These are phyloP conservation scores for Phytophthora ramorum DNA, from an alignment of 352 stramenopile species.

Conservation along the genomic window DNA sequence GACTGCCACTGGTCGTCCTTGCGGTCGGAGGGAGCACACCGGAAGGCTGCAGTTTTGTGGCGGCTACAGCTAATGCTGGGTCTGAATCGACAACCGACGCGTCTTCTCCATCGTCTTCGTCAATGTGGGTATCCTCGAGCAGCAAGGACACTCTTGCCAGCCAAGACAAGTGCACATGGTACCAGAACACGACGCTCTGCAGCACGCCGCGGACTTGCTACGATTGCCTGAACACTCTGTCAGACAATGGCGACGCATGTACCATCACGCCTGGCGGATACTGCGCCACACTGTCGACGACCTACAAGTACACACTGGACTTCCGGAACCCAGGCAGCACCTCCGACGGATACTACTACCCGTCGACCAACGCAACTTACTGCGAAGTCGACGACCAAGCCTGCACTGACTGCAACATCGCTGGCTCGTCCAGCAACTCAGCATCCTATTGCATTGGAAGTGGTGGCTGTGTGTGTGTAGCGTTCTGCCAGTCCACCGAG, in stretches of 20 bases:
- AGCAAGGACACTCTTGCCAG: conserved; percentile 30
- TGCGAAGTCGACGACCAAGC: conserved; percentile 40
- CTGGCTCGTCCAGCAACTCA: conserved; percentile 14
- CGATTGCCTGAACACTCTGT: conserved; percentile 43
- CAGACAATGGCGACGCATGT: conserved; percentile 36
- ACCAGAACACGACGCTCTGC: conserved; percentile 36
- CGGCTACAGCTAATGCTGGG: conserved; percentile 11
- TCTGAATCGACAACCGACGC: background rate
- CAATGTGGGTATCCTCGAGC: background rate
- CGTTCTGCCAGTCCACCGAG: conserved; percentile 42
- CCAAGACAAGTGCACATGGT: conserved; percentile 50
- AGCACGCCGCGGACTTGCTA: conserved; percentile 42
- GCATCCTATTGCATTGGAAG: conserved; percentile 39
- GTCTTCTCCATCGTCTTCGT: background rate
- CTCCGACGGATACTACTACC: conserved; percentile 46
- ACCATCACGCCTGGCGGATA: conserved; percentile 45
- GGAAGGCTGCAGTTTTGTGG: conserved; percentile 29
- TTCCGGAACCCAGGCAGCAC: conserved; percentile 31
- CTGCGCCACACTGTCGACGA: conserved; percentile 37
- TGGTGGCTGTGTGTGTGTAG: conserved; percentile 44
- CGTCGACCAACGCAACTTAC: conserved; percentile 59
- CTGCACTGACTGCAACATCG: conserved; percentile 32
- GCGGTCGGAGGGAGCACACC: conserved; percentile 14
- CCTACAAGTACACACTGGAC: conserved; percentile 33
- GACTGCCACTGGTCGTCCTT: conserved; percentile 22